Conservation (phyloP, 306 rosid species). For the Prunus mira region DNA sequence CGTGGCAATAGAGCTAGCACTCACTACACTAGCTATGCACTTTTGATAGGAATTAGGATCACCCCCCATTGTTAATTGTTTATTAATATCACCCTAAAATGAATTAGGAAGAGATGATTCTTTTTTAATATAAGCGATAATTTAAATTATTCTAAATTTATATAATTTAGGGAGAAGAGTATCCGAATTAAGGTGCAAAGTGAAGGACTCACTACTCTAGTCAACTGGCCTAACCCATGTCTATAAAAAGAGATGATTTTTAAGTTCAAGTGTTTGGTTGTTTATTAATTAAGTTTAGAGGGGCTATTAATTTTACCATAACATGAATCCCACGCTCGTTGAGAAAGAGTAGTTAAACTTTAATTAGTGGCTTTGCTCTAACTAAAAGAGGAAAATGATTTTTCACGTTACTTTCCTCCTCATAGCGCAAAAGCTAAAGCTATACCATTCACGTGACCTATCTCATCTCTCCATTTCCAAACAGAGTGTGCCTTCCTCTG, state of each 20-base stretch:
- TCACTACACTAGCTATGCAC: neutral
- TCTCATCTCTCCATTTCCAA: neutral
- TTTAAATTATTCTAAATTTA: too few relatives aligned
- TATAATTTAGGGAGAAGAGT: too few relatives aligned
- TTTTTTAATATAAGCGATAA: too few relatives aligned
- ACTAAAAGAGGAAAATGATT: neutral
- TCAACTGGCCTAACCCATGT: too few relatives aligned
- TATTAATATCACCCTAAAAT: neutral
- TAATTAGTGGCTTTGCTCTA: neutral
- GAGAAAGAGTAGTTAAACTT: neutral
- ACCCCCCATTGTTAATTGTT: neutral
- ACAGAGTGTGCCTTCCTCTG: neutral
- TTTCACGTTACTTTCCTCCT: conserved; percentile 10
- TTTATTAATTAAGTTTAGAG: too few relatives aligned
- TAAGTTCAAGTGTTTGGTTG: too few relatives aligned
- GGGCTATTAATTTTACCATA: too few relatives aligned
- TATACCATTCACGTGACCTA: conserved; percentile 6
- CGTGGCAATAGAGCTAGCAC: conserved; percentile 7
- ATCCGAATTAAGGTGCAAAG: too few relatives aligned
- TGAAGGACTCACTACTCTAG: rapidly evolving
- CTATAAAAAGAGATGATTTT: too few relatives aligned
- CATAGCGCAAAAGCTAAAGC: neutral
- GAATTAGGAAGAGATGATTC: neutral
- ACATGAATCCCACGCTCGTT: neutral
- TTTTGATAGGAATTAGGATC: neutral